Base-by-base conservation (phyloP, 305 asterid species). In the Fraxinus albicans region DNA sequence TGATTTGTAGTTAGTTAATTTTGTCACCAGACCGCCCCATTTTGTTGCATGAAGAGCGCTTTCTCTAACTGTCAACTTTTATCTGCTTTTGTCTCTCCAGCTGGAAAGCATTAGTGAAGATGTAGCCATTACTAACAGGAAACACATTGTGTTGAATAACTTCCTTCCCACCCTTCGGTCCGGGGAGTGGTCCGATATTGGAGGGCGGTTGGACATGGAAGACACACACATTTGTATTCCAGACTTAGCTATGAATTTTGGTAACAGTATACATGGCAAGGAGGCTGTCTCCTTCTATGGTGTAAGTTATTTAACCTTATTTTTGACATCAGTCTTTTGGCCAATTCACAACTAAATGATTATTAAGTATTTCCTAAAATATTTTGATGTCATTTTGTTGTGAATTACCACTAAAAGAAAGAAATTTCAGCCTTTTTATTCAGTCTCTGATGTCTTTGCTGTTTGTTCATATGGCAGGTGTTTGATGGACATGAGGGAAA, bases 401-500 rank as follows among this genome's bases (percentile, higher is more conserved):
- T 21, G 6, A 73, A 47, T 50, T 9, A 6, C 73, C 15, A 12
- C 69, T 31, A 35, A 47, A 19, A 15, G 70, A 34, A 76, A 3
- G 31, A 65, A 79, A 27, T 1, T 29, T 58, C 69, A 50, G 36
- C 60, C 72, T 53, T 76, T 74, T 58, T 44, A 80, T 75, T 63
- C 55, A 70, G 67, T 80, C 40, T 80, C 74, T 72, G 82, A 31
- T 63, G 82, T 79, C 79, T 77, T 70, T 40, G 84, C 72, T 23
- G 23, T 78, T 65, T 76, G 83, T 81, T 75, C 84, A 81, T 67
- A 79, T 60, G 77, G 76, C 92, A 95, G 97, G 99, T 95, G 84
- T 95, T 95, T 77, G 99, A 95, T 81, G 99, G 99, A 34, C 99
- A 94, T 89, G 98, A 93, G 63, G 98, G 98, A 77, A 93, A 93